These are phyloP conservation scores for Tulasnella sp. DNA, from an alignment of 768 basidiomycete genomes.

Conservation along the genomic window DNA sequence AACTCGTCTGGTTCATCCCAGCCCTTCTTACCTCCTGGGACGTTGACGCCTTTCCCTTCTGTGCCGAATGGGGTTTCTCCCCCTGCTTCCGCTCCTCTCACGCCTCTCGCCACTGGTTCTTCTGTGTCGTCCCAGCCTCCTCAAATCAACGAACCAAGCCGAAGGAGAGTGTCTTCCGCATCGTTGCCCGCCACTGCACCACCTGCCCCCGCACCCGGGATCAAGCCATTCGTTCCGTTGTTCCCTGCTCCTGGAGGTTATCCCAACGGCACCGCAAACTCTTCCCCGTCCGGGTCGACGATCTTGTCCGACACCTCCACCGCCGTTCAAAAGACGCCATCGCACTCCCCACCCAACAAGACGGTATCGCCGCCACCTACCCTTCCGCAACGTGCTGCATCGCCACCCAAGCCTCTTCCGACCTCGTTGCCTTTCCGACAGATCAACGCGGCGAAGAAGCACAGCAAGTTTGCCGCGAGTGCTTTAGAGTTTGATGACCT, in stretches of 20 bases:
- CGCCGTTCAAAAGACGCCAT: conserved; percentile 22
- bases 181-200: conserved; percentile 17
- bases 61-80: no score
- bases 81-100: conserved; percentile 15
- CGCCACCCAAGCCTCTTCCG: conserved; percentile 4
- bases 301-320: conserved; percentile 9
- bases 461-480: conserved; percentile 84
- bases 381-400: conserved; percentile 17
- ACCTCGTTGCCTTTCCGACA: conserved; percentile 42
- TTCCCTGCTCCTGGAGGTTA: conserved; percentile 7
- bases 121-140: neutral
- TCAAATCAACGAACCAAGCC: no score
- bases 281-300: neutral
- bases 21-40: no score
- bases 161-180: no score
- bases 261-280: neutral
- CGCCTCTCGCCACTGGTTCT: neutral
- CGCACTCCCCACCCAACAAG: conserved; percentile 19
- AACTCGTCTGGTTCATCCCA: no score
- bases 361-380: conserved; percentile 6
- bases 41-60: no score
- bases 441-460: conserved; percentile 74
- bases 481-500: conserved; percentile 93
- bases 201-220: conserved; percentile 15
- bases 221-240: conserved; percentile 15